phyloP scores from a whole-genome alignment of 371 early-diverging fungal genomes.

The Rhizopus sp. region DNA sequence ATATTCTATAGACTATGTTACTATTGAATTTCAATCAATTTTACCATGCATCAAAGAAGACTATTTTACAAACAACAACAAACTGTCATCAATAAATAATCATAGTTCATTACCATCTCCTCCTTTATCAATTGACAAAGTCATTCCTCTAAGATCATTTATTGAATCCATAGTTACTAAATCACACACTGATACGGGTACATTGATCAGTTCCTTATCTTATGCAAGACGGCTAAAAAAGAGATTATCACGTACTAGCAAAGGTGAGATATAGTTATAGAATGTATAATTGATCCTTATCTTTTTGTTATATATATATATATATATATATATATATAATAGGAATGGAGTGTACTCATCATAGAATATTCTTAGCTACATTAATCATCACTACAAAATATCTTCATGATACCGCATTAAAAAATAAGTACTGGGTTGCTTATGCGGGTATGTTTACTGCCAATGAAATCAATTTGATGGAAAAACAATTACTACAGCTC shows the following conservation, averaged over 20 bases:
- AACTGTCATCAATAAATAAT: background rate
- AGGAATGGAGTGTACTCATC: constrained; percentile 79
- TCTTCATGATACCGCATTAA: constrained; percentile 73
- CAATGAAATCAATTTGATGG: constrained; percentile 81
- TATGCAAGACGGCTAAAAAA: constrained; percentile 54
- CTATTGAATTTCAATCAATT: constrained; percentile 22
- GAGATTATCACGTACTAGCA: constrained; percentile 53
- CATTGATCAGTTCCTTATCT: constrained; percentile 57
- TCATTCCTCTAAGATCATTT: constrained; percentile 39
- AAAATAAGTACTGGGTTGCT: constrained; percentile 79
- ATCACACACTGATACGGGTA: constrained; percentile 53
- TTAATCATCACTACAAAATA: constrained; percentile 72
- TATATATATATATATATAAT: too few species aligned
- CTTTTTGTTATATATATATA: background rate
- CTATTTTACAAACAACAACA: constrained; percentile 2
- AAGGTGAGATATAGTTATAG: constrained; percentile 43
- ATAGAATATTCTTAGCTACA: constrained; percentile 79
- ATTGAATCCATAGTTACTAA: constrained; percentile 41
- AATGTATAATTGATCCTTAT: constrained; percentile 22
- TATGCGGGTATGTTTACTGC: constrained; percentile 69
- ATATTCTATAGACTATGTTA: constrained; percentile 15
- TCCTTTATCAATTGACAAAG: constrained; percentile 13
- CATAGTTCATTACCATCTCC: constrained; percentile 17
- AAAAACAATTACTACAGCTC: constrained; percentile 74
- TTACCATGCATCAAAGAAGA: constrained; percentile 6